Base-by-base conservation (phyloP, 805 yeast species). In the Helenozyma rhizophorensis region DNA sequence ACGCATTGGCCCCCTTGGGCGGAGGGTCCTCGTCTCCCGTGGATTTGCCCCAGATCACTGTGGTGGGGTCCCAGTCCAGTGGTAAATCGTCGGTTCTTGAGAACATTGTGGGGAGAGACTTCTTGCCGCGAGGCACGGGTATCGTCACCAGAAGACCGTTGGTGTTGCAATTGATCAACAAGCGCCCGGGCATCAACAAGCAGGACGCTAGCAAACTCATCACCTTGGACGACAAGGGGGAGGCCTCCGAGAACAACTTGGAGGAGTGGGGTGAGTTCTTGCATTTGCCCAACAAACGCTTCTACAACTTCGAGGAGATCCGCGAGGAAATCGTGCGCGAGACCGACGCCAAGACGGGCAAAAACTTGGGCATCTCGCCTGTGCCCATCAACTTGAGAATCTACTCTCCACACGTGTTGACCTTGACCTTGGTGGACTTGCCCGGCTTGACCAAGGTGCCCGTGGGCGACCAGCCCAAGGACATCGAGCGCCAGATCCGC, bases 361-460 rank as follows among this genome's bases (percentile, higher is more conserved):
- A 77, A 42, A 83, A 83, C 54, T 78, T 78, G 48, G 97, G 98
- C 27, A 93, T 93, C 41, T 83, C 95, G 12, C 74, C 96, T 6
- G 80, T 78, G 12, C 98, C 98, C 27, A 93, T 93, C 57, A 90
- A 93, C 61, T 72, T 93, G 56, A 80, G 96, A 58, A 83, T 93
- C 40, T 89, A 75, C 62, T 87, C 96, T 16, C 97, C 98, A 14
- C 88, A 87, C 49, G 97, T 90, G 28, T 70, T 90, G 45, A 89
- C 96, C 13, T 75, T 90, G 56, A 93, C 98, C 6, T 73, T 93
- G 50, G 97, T 93, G 25, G 98, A 93, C 65, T 74, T 93, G 52
- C 98, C 98, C 8, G 98, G 98, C 40, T 75, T 93, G 53, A 93
- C 98, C 25, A 93, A 93, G 58, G 98, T 93, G 23, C 98, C 98